These are phyloP conservation scores for Amanita brunnescens DNA, from an alignment of 768 basidiomycete species.

Conservation along the genomic window DNA sequence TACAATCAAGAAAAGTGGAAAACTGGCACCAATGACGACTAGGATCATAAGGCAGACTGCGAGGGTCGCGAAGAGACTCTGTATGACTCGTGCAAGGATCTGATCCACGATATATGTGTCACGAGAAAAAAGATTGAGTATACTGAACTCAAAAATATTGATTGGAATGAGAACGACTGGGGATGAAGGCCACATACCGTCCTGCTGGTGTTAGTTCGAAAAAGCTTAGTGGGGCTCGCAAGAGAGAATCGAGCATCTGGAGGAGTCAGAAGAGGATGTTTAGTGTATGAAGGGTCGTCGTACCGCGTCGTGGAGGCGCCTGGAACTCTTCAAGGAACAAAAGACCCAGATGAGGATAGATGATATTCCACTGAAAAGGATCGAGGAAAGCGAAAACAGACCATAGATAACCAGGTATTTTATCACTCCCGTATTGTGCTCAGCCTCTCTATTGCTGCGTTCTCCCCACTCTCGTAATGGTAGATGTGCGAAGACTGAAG, in stretches of 20 bases:
- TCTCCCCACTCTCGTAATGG: constrained; percentile 78
- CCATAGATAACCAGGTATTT: constrained; percentile 70
- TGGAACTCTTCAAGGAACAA: constrained; percentile 67
- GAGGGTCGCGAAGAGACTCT: constrained; percentile 58
- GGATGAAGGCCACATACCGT: constrained; percentile 40
- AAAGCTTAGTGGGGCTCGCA: constrained; percentile 79
- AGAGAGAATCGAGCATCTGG: constrained; percentile 72
- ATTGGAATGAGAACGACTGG: too few species aligned
- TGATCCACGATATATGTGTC: constrained; percentile 86
- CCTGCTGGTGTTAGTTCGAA: constrained; percentile 88
- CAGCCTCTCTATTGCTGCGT: constrained; percentile 54
- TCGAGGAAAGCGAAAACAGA: constrained; percentile 50
- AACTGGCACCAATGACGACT: constrained; percentile 72
- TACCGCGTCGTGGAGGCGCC: constrained; percentile 68
- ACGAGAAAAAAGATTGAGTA: constrained; percentile 85
- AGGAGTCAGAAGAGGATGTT: background rate
- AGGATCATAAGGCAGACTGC: constrained; percentile 51
- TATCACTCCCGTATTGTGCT: constrained; percentile 47
- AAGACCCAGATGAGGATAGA: constrained; percentile 68
- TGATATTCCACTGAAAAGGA: constrained; percentile 41
- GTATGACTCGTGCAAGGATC: constrained; percentile 71
- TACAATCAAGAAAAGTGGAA: constrained; percentile 77
- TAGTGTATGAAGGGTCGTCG: background rate
- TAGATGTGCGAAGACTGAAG: constrained; percentile 50
- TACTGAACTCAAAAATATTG: too few species aligned